Evolutionary conservation across 768 basidiomycete genomes (phyloP).

Genomic region (Naganishia kalamii): DNA sequence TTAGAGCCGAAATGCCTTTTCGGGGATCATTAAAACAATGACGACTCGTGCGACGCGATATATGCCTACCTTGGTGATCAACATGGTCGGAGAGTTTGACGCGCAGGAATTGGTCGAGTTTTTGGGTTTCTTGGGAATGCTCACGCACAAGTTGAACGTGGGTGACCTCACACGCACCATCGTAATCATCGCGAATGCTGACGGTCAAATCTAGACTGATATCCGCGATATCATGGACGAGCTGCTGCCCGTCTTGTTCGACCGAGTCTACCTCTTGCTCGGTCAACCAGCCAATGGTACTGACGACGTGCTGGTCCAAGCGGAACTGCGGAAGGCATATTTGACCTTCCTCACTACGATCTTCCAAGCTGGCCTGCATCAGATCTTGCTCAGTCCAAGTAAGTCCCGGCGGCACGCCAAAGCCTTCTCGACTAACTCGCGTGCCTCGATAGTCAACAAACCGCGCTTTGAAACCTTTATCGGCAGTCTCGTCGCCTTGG

Average conservation of each 20-base stretch:
- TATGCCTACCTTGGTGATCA: constrained; percentile 81
- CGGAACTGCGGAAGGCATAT: constrained; percentile 82
- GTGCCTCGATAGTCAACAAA: constrained; percentile 55
- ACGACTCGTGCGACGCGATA: constrained; percentile 78
- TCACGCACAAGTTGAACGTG: constrained; percentile 87
- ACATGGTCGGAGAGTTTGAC: constrained; percentile 85
- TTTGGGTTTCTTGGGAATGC: constrained; percentile 83
- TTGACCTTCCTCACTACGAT: constrained; percentile 72
- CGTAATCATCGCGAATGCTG: not conserved
- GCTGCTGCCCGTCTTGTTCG: constrained; percentile 74
- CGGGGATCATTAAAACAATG: constrained; percentile 81
- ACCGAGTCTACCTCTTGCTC: constrained; percentile 71
- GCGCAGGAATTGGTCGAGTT: constrained; percentile 89
- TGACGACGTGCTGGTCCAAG: constrained; percentile 72
- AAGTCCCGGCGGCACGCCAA: constrained; percentile 33
- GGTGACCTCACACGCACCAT: constrained; percentile 19
- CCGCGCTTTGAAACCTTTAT: constrained; percentile 63
- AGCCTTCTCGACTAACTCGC: not conserved
- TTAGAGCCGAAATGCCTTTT: constrained; percentile 87
- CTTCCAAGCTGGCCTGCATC: constrained; percentile 71
- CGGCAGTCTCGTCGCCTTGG: constrained; percentile 63
- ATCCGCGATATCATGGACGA: constrained; percentile 84
- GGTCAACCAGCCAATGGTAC: constrained; percentile 76
- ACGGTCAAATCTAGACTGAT: constrained; percentile 55
- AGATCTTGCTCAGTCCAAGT: constrained; percentile 84